Conservation (phyloP, 164 flowering plant genomes). For the Cinnamomum chago region DNA sequence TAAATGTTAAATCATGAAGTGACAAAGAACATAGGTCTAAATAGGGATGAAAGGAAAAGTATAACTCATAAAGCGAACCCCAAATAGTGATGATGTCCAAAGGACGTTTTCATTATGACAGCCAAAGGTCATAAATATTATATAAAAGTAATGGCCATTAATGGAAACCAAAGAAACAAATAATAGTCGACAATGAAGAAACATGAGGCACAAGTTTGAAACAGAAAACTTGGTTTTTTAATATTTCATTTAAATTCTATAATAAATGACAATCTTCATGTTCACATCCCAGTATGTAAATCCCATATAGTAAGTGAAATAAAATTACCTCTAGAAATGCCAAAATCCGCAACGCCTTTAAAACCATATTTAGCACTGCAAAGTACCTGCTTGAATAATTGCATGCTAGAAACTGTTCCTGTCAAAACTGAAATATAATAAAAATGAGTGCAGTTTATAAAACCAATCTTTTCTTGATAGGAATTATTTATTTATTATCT, state of each 20-base stretch:
- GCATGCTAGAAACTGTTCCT: slow-evolving; percentile 21
- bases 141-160: background rate
- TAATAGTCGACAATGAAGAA: background rate
- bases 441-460: background rate
- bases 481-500: background rate
- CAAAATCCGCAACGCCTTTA: slow-evolving; percentile 7
- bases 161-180: background rate
- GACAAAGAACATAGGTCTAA: too few relatives aligned
- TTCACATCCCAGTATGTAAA: background rate
- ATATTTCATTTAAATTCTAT: background rate
- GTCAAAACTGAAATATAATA: background rate
- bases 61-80: too few relatives aligned
- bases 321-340: slow-evolving; percentile 27
- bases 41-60: too few relatives aligned
- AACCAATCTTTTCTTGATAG: background rate
- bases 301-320: background rate
- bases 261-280: background rate
- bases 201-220: background rate
- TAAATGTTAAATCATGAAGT: too few relatives aligned
- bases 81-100: background rate
- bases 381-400: slow-evolving; percentile 28
- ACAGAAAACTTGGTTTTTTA: too few relatives aligned
- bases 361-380: slow-evolving; percentile 11
- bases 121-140: too few relatives aligned
- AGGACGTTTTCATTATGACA: background rate